Evolutionary conservation across 164 flowering plant species (phyloP), one percentile per base, ranked within the genome.

Genomic region (Taxillus chinensis): DNA sequence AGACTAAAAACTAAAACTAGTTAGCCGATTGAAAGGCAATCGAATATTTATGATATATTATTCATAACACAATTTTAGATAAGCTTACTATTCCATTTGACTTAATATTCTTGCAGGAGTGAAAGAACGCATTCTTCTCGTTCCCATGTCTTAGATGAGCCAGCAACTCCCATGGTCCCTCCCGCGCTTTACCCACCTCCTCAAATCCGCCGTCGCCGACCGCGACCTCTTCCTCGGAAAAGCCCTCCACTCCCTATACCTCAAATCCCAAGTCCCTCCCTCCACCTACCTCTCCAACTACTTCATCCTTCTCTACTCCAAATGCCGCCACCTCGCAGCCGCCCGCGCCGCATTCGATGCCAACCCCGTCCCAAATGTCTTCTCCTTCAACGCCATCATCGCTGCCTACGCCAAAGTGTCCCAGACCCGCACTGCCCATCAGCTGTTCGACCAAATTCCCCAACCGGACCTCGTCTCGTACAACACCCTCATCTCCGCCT

Each of bases 211-310:
- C 82, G 79, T 87, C 40, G 60, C 80, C 13, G 58, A 71, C 38
- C 74, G 76, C 71, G 76, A 89, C 67, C 71, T 85, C 40, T 43
- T 49, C 37, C 75, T 77, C 0, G 98, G 93, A 49, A 85, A 71
- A 72, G 71, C 84, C 43, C 88, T 91, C 59, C 96, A 86, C 50
- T 61, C 89, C 2, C 79, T 79, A 27, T 82, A 80, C 73, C 27
- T 88, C 68, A 86, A 83, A 64, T 77, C 83, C 51, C 56, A 73
- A 10, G 15, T 86, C 45, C 89, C 93, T 37, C 54, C 71, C 11
- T 81, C 90, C 38, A 83, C 85, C 58, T 92, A 79, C 69, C 67
- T 92, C 56, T 82, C 91, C 77, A 92, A 92, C 71, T 96, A 87
- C 66, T 87, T 89, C 81, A 77, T 87, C 69, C 67, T 76, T 62